phyloP scores from a whole-genome alignment of 2,329 filamentous ascomycete genomes.

The Neoscytalidium dimidiatum region DNA sequence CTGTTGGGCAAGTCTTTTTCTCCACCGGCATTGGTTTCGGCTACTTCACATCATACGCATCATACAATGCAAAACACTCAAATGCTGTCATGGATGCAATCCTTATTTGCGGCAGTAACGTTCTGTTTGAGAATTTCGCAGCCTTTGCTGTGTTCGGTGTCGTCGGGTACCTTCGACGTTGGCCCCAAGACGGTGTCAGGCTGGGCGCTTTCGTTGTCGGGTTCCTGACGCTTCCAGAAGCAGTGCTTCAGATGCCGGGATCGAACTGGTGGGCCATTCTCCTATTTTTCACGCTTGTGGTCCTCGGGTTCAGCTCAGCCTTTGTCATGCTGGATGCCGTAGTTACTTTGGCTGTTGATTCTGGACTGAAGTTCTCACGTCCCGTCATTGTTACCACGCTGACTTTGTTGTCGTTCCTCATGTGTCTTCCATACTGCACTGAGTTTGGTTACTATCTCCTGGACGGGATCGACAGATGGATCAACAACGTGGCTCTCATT shows the following conservation, averaged over 20 bases:
- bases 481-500: conserved; percentile 57
- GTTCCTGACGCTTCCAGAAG: conserved; percentile 60
- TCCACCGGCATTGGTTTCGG: conserved; percentile 61
- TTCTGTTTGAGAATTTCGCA: conserved; percentile 58
- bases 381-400: conserved; percentile 53
- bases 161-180: conserved; percentile 51
- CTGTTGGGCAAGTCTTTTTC: conserved; percentile 62
- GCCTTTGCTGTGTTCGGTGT: conserved; percentile 58
- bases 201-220: conserved; percentile 60
- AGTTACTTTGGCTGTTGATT: conserved; percentile 57
- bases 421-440: conserved; percentile 60
- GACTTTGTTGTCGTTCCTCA: conserved; percentile 53
- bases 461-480: conserved; percentile 57
- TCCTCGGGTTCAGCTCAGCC: conserved; percentile 60
- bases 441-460: conserved; percentile 60
- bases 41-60: conserved; percentile 61
- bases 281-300: conserved; percentile 60
- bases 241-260: conserved; percentile 58
- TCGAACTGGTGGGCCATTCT: conserved; percentile 61
- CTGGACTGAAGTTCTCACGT: conserved; percentile 50
- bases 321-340: conserved; percentile 62
- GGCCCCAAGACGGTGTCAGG: conserved; percentile 45
- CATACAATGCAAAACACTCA: conserved; percentile 58
- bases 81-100: conserved; percentile 63
- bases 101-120: conserved; percentile 57